Evolutionary conservation across 2,329 filamentous ascomycete species (phyloP).

Genomic region (Incumbomyces lentus): DNA sequence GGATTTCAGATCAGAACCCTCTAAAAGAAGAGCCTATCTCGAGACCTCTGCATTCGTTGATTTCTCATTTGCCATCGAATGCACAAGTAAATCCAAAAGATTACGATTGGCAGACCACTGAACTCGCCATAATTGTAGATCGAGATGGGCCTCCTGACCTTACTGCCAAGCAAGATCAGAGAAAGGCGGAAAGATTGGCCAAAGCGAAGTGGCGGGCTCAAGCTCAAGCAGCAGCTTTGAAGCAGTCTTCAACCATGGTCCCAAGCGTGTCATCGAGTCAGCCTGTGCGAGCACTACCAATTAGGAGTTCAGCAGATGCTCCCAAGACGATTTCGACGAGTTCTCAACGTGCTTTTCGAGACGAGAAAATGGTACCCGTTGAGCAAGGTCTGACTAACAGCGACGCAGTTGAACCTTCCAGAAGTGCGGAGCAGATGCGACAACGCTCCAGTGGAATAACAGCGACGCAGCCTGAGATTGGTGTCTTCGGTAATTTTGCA

Average conservation of each 20-base stretch:
- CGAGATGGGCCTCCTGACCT: not conserved
- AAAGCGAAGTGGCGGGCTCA: not conserved
- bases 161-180: not conserved
- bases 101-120: slow-evolving; percentile 5
- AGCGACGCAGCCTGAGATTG: slow-evolving; percentile 18
- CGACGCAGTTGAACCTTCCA: slow-evolving; percentile 9
- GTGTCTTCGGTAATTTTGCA: slow-evolving; percentile 12
- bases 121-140: not conserved
- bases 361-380: not conserved
- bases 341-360: no score
- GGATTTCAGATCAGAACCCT: not conserved
- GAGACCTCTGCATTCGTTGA: not conserved
- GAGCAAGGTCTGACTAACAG: slow-evolving; percentile 1
- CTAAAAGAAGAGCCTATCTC: not conserved
- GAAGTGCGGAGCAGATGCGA: slow-evolving; percentile 4
- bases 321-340: no score
- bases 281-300: not conserved
- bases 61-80: not conserved
- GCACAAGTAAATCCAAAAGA: not conserved
- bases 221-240: not conserved
- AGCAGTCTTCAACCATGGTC: slow-evolving; percentile 1
- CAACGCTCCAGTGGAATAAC: slow-evolving; percentile 6
- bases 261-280: slow-evolving; percentile 11
- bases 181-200: not conserved
- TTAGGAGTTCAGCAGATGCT: not conserved